These are phyloP conservation scores for Hemisphaericaspora lyxosophila DNA, from an alignment of 1,139 yeast genomes.

Conservation along the genomic window DNA sequence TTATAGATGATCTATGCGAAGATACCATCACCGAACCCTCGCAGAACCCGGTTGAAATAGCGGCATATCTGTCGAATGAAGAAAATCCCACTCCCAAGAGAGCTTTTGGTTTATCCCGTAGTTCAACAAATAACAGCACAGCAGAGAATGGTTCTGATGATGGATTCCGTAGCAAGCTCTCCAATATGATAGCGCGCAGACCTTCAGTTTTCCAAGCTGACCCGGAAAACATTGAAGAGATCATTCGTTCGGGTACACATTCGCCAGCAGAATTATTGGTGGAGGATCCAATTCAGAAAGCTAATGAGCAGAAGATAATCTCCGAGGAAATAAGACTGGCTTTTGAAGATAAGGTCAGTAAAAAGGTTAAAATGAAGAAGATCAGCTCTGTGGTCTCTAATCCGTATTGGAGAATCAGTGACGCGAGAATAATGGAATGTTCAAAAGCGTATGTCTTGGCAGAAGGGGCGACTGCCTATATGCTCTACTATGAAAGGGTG, in stretches of 20 bases:
- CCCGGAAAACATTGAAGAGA: conserved; percentile 39
- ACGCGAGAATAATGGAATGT: conserved; percentile 65
- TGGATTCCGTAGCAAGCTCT: conserved; percentile 36
- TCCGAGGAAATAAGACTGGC: not conserved
- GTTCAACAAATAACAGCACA: conserved; percentile 6
- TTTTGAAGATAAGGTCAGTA: conserved; percentile 3
- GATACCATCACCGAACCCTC: conserved; percentile 6
- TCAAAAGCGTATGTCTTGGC: conserved; percentile 57
- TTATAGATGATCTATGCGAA: conserved; percentile 27
- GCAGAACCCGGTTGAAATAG: not conserved
- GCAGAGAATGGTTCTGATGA: conserved; percentile 14
- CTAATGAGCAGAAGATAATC: not conserved
- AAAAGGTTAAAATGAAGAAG: conserved; percentile 45
- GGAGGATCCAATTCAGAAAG: conserved; percentile 25
- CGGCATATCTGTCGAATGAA: not conserved
- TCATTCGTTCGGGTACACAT: conserved; percentile 39
- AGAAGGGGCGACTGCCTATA: conserved; percentile 75
- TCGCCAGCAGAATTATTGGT: conserved; percentile 48
- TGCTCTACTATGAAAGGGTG: conserved; percentile 74
- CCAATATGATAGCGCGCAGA: conserved; percentile 45
- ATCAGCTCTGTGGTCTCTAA: conserved; percentile 53
- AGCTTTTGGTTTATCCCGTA: conserved; percentile 4
- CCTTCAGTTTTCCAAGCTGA: conserved; percentile 44
- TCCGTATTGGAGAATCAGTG: conserved; percentile 89
- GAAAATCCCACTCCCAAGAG: not conserved